These are phyloP conservation scores for Aureobasidium sp. DNA, from an alignment of 2,329 filamentous ascomycete species.

Conservation along the genomic window DNA sequence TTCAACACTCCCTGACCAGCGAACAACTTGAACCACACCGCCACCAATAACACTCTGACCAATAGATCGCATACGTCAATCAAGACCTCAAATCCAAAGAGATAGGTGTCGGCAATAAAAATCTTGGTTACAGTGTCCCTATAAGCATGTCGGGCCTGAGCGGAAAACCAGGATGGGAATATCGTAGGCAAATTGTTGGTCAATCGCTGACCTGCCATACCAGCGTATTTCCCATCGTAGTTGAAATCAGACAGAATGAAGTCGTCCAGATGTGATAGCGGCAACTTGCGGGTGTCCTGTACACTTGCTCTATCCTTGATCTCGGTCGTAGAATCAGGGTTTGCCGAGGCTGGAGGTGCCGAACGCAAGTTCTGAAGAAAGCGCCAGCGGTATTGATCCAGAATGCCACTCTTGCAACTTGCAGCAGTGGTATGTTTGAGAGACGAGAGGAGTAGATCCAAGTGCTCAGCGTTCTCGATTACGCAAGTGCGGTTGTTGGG, in stretches of 20 bases:
- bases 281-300: conserved; percentile 33
- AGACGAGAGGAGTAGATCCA: conserved; percentile 38
- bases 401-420: background rate
- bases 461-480: conserved; percentile 48
- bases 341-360: conserved; percentile 33
- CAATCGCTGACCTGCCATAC: background rate
- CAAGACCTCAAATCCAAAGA: conserved; percentile 15
- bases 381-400: conserved; percentile 28
- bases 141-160: conserved; percentile 23
- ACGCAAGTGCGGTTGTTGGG: conserved; percentile 53
- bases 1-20: background rate
- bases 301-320: conserved; percentile 15
- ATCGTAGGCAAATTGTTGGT: background rate
- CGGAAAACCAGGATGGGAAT: too few relatives aligned
- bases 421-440: background rate
- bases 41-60: background rate
- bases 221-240: conserved; percentile 18
- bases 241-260: conserved; percentile 26
- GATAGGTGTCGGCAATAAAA: conserved; percentile 35
- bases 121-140: conserved; percentile 33
- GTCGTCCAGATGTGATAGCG: conserved; percentile 34
- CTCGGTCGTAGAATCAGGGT: conserved; percentile 24
- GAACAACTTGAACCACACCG: background rate
- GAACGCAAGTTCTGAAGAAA: conserved; percentile 34
- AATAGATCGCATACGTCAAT: conserved; percentile 1